Evolutionary conservation across 1,284 basidiomycete genomes (phyloP).

Genomic region (Takashimella tepidaria): DNA sequence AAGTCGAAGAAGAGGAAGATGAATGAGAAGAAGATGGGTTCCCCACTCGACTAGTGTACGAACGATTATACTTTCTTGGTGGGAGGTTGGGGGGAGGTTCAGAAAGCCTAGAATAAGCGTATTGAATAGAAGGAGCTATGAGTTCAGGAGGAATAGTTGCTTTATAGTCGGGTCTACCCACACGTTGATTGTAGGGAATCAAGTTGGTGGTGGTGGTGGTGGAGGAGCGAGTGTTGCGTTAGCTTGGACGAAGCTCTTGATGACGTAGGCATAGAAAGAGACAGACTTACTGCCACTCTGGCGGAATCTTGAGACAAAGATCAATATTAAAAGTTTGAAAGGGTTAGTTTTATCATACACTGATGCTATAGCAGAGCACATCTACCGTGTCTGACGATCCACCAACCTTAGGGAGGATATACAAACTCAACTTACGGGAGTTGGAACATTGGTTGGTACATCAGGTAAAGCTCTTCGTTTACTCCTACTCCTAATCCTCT

Average conservation of each 20-base stretch:
- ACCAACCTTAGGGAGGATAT: too few relatives aligned
- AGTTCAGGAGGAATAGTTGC: constrained; percentile 29
- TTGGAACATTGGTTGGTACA: constrained; percentile 28
- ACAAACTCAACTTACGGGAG: constrained; percentile 31
- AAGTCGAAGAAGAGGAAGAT: neutral
- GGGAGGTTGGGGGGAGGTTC: constrained; percentile 33
- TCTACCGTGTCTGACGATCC: too few relatives aligned
- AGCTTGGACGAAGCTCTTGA: too few relatives aligned
- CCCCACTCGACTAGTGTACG: neutral
- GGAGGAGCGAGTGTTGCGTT: neutral
- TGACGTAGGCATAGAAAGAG: neutral
- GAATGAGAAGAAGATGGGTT: neutral
- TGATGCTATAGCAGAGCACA: too few relatives aligned
- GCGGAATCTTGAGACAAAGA: constrained; percentile 16
- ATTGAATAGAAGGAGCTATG: constrained; percentile 23
- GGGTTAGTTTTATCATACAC: too few relatives aligned
- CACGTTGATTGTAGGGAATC: neutral
- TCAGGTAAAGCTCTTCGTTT: constrained; percentile 23
- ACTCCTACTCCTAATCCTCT: constrained; percentile 6
- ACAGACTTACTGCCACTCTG: constrained; percentile 29
- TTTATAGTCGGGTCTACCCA: constrained; percentile 33
- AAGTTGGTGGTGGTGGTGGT: neutral
- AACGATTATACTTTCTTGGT: constrained; percentile 9
- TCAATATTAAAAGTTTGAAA: neutral
- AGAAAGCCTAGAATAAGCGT: constrained; percentile 32